Evolutionary conservation across 2,329 filamentous ascomycete genomes (phyloP).

Genomic region (Claviceps capensis): DNA sequence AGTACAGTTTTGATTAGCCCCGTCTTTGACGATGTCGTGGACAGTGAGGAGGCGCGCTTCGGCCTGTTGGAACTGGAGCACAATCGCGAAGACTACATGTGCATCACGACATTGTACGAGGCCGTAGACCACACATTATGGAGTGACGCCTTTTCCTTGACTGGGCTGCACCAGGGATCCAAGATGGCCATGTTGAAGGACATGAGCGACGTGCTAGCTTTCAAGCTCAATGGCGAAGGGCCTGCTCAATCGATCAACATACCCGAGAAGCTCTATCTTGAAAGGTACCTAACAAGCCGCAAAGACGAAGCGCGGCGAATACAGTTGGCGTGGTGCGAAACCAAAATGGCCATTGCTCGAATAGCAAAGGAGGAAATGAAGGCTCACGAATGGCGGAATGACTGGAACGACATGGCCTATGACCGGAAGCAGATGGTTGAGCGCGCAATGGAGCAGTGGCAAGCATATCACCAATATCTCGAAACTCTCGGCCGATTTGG

Average conservation of each 20-base stretch:
- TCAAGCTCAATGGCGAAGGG: slow-evolving; percentile 30
- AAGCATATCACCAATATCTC: slow-evolving; percentile 20
- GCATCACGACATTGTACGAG: slow-evolving; percentile 32
- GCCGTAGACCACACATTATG: slow-evolving; percentile 35
- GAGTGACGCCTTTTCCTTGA: slow-evolving; percentile 26
- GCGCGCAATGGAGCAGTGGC: slow-evolving; percentile 19
- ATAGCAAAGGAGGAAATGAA: slow-evolving; percentile 13
- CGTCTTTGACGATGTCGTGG: slow-evolving; percentile 17
- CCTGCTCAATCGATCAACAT: slow-evolving; percentile 33
- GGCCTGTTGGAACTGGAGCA: slow-evolving; percentile 29
- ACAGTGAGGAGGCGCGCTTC: slow-evolving; percentile 23
- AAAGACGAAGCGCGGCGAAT: slow-evolving; percentile 33
- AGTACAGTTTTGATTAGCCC: slow-evolving; percentile 18
- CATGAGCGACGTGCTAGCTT: slow-evolving; percentile 35
- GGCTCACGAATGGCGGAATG: slow-evolving; percentile 16
- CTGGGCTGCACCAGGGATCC: slow-evolving; percentile 20
- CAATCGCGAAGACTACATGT: slow-evolving; percentile 20
- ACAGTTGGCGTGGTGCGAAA: slow-evolving; percentile 22
- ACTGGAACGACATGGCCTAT: slow-evolving; percentile 12
- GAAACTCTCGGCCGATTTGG: slow-evolving; percentile 22
- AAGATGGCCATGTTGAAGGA: slow-evolving; percentile 31
- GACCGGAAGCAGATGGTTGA: slow-evolving; percentile 19
- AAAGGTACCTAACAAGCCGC: slow-evolving; percentile 34
- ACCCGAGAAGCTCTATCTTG: slow-evolving; percentile 37
- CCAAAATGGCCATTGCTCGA: slow-evolving; percentile 15